These are phyloP conservation scores for Fusarium equiseti DNA, from an alignment of 2,329 filamentous ascomycete genomes.

Conservation along the genomic window DNA sequence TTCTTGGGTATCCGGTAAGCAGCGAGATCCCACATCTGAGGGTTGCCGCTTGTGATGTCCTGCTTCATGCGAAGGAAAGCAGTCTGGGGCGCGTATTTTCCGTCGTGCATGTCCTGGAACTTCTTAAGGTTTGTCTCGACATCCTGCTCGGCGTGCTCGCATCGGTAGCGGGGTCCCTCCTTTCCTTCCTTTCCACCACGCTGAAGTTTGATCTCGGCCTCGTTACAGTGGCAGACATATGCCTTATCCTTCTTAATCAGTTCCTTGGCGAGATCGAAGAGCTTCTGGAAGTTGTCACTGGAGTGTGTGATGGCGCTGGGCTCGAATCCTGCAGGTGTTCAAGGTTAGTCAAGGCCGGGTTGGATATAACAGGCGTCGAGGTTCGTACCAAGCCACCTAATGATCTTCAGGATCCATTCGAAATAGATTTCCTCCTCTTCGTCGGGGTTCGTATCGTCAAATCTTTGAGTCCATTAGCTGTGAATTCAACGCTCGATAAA, in stretches of 20 bases:
- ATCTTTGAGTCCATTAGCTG: slow-evolving; percentile 62
- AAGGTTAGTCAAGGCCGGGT: slow-evolving; percentile 11
- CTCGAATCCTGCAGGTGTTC: slow-evolving; percentile 66
- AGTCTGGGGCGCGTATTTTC: slow-evolving; percentile 86
- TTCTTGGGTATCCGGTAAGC: slow-evolving; percentile 88
- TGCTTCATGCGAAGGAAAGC: slow-evolving; percentile 95
- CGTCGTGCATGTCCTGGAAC: slow-evolving; percentile 91
- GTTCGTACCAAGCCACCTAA: slow-evolving; percentile 73
- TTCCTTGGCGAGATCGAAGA: slow-evolving; percentile 91
- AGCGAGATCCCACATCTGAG: slow-evolving; percentile 96
- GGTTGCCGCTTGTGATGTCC: slow-evolving; percentile 84
- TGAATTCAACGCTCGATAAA: background rate
- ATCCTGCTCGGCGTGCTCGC: slow-evolving; percentile 80
- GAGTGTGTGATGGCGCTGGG: slow-evolving; percentile 86
- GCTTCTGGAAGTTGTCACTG: slow-evolving; percentile 87
- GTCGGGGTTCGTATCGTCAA: slow-evolving; percentile 96
- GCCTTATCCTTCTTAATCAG: slow-evolving; percentile 77
- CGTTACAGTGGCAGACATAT: slow-evolving; percentile 91
- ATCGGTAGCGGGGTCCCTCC: slow-evolving; percentile 77
- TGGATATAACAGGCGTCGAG: background rate
- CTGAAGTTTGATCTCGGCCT: slow-evolving; percentile 86
- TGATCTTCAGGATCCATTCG: slow-evolving; percentile 86
- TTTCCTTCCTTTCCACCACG: slow-evolving; percentile 80
- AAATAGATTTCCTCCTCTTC: slow-evolving; percentile 93
- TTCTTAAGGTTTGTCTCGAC: slow-evolving; percentile 82